Evolutionary conservation across 2,329 filamentous ascomycete species (phyloP), one percentile per base, ranked within the genome.

Genomic region (Nemania serpens): DNA sequence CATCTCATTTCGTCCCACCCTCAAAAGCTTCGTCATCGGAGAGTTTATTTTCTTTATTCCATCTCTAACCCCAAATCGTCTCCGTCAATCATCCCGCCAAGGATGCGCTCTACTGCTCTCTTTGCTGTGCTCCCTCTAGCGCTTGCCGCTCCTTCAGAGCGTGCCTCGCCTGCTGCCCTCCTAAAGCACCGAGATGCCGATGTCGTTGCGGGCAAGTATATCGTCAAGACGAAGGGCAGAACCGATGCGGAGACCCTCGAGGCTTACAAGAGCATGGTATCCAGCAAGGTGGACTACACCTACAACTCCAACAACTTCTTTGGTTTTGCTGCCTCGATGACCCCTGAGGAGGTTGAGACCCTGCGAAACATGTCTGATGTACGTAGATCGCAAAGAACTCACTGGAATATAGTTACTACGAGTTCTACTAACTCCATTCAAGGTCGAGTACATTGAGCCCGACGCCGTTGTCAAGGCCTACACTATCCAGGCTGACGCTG

Each of bases 241-340:
- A 65, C 75, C 22, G 61, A 66, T 3, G 49, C 68, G 12, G 59
- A 65, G 2, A 67, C 72, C 7, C 58, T 78, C 45, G 73, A 75
- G 58, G 62, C 75, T n/a, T 67, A 71, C 39, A 67, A 70, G 45
- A 61, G 60, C 46, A 52, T 67, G 33, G 61, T 71, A 45, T 45
- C 69, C 17, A 64, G 63, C 55, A 68, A 74, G 66, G 75, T 67
- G 70, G 76, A 67, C 67, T 69, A 71, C 57, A 66, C 65, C 33
- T 73, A 70, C 53, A 69, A 71, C 63, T 68, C 69, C 58, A 70
- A 67, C 46, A 71, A 72, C 47, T 74, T 77, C 72, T 62, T 74
- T 50, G 80, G 75, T 9, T 82, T 81, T 68, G 74, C 78, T 42
- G 78, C 75, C 48, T 70, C 75, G 54, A 76, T 82, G 65, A 78